Evolutionary conservation across 768 basidiomycete species (phyloP).

Genomic region (Trametes coccinea): DNA sequence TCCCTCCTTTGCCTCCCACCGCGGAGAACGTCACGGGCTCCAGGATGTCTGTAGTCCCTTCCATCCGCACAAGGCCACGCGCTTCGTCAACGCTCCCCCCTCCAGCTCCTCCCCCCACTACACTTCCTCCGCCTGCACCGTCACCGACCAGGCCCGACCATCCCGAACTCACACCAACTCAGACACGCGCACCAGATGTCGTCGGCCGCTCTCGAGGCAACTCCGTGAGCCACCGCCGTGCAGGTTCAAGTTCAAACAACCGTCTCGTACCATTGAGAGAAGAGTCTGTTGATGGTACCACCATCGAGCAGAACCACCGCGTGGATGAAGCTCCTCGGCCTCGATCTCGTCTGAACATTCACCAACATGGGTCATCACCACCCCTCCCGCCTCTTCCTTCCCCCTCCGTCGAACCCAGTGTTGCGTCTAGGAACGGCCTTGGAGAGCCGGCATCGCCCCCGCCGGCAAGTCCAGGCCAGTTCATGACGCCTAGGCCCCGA

Average conservation of each 20-base stretch:
- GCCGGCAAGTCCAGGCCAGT: slow-evolving; percentile 46
- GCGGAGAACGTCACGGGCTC: background rate
- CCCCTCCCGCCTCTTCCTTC: slow-evolving; percentile 63
- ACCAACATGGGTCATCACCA: slow-evolving; percentile 25
- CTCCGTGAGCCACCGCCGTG: slow-evolving; percentile 53
- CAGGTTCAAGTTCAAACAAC: slow-evolving; percentile 57
- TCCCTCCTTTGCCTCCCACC: slow-evolving; percentile 5
- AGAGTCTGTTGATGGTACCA: slow-evolving; percentile 46
- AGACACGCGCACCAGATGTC: slow-evolving; percentile 38
- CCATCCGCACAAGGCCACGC: slow-evolving; percentile 40
- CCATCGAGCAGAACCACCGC: slow-evolving; percentile 27
- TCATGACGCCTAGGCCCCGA: slow-evolving; percentile 52
- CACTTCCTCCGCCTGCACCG: slow-evolving; percentile 62
- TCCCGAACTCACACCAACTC: slow-evolving; percentile 33
- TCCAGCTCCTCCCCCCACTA: slow-evolving; percentile 62
- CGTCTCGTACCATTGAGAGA: slow-evolving; percentile 64
- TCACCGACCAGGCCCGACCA: slow-evolving; percentile 28
- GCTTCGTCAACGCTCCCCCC: slow-evolving; percentile 65
- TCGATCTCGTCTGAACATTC: slow-evolving; percentile 33
- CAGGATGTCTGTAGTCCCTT: slow-evolving; percentile 8
- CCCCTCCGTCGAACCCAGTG: slow-evolving; percentile 31
- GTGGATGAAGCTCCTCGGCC: slow-evolving; percentile 25
- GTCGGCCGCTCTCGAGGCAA: slow-evolving; percentile 45
- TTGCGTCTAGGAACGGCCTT: slow-evolving; percentile 7
- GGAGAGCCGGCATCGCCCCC: slow-evolving; percentile 37